Evolutionary conservation across 2,329 filamentous ascomycete genomes (phyloP), one percentile per base, ranked within the genome.

Genomic region (Penicillium sp.): DNA sequence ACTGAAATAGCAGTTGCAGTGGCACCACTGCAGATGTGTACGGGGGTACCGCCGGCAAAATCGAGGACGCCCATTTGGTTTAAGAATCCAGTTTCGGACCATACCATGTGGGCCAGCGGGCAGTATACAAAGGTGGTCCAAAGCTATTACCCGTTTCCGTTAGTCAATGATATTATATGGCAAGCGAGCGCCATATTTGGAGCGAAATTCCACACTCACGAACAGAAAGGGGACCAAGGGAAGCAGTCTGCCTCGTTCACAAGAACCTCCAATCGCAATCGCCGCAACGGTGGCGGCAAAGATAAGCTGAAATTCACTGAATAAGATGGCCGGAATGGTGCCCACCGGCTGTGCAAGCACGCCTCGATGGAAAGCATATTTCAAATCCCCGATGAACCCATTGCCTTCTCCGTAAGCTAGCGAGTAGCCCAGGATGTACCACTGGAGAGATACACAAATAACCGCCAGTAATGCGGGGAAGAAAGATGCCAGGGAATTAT

Each of bases 261-360:
- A 81, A 31, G 76, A 74, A 14, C 79, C 79, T 6, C 80, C 80
- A 9, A 82, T 74, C 1, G 79, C 76, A 62, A 82, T 82, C 1
- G 79, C 79, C 61, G 79, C 82, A 1, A 82, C 79, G 1, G 79
- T 82, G 0, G 80, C 79, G 54, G 76, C 72, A 56, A 82, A 82
- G 1, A 82, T 76, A 10, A 82, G 68, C 67, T 82, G 80, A 53
- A 82, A 82, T 65, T 81, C 79, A 49, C 77, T 80, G 67, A 82
- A 82, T 5, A 82, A 63, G 13, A 82, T 76, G 6, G 79, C 79
- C 0, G 80, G 79, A 45, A 82, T 82, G 0, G 78, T 79, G 4
- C 80, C 79, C 1, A 82, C 74, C 0, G 80, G 79, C 48, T 82
- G 75, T 2, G 77, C 70, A 1, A 82, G 69, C 4, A 82, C 80